Percentiles rank a stretch among this genome's conserved stretches.
Evolutionary conservation across 2,329 filamentous ascomycete species (phyloP).

Genomic region (Colletotrichum liaoningense): DNA sequence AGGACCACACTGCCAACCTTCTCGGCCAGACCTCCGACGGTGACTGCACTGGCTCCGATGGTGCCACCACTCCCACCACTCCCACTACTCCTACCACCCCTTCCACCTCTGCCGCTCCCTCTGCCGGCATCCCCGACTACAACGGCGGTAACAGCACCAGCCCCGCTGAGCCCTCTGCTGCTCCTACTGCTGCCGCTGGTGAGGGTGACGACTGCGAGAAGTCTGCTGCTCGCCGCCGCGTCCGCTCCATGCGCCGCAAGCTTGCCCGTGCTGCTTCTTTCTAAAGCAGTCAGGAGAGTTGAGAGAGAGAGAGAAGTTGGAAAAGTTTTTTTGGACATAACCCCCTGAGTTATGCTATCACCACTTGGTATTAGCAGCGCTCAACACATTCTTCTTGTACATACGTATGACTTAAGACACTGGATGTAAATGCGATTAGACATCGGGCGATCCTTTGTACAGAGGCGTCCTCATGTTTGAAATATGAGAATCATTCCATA

Average conservation of each 20-base stretch:
- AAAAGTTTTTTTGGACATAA: neutral
- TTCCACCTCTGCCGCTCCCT: conserved; percentile 26
- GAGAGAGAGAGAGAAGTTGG: neutral
- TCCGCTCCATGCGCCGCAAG: conserved; percentile 30
- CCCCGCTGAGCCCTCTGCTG: neutral
- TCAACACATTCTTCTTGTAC: conserved; percentile 21
- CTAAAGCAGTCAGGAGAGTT: neutral
- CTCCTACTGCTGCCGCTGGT: neutral
- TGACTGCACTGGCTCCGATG: conserved; percentile 46
- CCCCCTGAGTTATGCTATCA: neutral
- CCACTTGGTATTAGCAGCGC: neutral
- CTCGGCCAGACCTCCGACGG: conserved; percentile 46
- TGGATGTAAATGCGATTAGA: conserved; percentile 30
- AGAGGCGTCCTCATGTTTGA: conserved; percentile 25
- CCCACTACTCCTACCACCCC: conserved; percentile 8
- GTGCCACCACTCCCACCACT: conserved; percentile 26
- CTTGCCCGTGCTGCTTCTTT: neutral
- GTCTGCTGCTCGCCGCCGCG: conserved; percentile 27
- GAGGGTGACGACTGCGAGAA: conserved; percentile 22
- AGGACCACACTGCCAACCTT: conserved; percentile 51
- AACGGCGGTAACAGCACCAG: conserved; percentile 31
- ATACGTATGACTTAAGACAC: conserved; percentile 34
- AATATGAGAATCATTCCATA: conserved; percentile 23
- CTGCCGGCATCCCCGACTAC: conserved; percentile 33
- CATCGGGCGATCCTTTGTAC: conserved; percentile 11